Percentiles rank a stretch among this genome's conserved stretches.
Evolutionary conservation across 1,284 basidiomycete genomes (phyloP).

Genomic region (Cystobasidium slooffiae): DNA sequence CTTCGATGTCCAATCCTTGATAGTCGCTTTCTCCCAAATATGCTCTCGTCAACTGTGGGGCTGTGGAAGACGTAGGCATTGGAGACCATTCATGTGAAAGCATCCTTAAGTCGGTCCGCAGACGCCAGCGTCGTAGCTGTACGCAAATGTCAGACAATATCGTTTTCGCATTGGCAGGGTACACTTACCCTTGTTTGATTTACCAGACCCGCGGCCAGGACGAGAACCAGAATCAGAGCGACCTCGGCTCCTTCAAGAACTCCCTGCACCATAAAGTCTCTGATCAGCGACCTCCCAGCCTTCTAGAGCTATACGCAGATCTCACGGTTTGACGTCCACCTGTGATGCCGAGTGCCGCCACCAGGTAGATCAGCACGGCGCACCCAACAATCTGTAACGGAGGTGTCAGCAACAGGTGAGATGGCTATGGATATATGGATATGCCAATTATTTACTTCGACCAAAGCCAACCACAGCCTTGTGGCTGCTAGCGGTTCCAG

Average conservation of each 20-base stretch:
- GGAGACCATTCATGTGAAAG: conserved; percentile 38
- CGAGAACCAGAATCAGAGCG: conserved; percentile 25
- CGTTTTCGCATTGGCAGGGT: no score
- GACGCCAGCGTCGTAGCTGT: conserved; percentile 21
- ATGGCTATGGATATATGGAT: background rate
- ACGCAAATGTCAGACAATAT: background rate
- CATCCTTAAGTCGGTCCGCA: conserved; percentile 9
- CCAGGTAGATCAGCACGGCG: conserved; percentile 10
- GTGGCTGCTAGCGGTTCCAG: conserved; percentile 22
- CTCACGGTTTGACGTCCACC: conserved; percentile 9
- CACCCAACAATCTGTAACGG: conserved; percentile 13
- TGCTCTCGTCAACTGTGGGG: background rate
- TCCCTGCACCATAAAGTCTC: background rate
- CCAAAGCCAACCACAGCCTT: conserved; percentile 22
- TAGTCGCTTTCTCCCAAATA: background rate
- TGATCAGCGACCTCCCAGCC: background rate
- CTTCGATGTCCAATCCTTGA: background rate
- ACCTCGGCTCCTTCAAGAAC: conserved; percentile 38
- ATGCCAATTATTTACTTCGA: conserved; percentile 15
- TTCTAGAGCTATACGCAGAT: background rate
- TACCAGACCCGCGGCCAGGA: conserved; percentile 19
- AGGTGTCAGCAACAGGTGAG: background rate
- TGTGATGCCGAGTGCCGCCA: conserved; percentile 29
- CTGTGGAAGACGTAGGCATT: conserved; percentile 12
- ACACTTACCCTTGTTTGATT: conserved; percentile 34